Conservation (phyloP, 441 rosid species). For the Pelargonium cotyledonis region DNA sequence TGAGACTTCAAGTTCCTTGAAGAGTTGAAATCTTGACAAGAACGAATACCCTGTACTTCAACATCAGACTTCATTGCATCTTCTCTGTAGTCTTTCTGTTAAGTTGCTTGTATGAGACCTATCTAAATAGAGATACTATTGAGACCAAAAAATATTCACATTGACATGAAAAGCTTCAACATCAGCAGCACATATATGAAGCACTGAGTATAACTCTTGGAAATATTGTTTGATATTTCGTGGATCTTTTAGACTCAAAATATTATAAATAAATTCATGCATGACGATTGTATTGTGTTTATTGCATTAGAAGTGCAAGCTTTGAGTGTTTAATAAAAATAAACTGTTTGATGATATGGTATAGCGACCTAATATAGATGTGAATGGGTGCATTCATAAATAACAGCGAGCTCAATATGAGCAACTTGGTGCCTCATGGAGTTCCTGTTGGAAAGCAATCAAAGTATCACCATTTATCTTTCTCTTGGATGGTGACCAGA, state of each 20-base stretch:
- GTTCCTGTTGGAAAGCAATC: not conserved
- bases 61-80: too few relatives aligned
- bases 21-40: too few relatives aligned
- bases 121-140: too few relatives aligned
- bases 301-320: not conserved
- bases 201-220: not conserved
- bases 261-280: not conserved
- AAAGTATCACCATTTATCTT: too few relatives aligned
- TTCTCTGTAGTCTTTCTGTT: too few relatives aligned
- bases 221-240: not conserved
- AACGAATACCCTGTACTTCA: too few relatives aligned
- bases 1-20: too few relatives aligned
- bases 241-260: not conserved
- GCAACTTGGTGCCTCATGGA: not conserved
- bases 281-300: not conserved
- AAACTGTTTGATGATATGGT: not conserved
- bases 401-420: not conserved
- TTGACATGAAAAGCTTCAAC: not conserved
- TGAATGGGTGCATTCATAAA: not conserved
- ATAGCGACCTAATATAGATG: not conserved
- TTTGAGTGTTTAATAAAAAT: not conserved
- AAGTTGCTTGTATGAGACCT: too few relatives aligned
- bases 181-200: not conserved
- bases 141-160: not conserved
- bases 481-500: not conserved